Evolutionary conservation across 2,329 filamentous ascomycete genomes (phyloP), one percentile per base, ranked within the genome.

Genomic region (Penicillium fuscoglaucum): DNA sequence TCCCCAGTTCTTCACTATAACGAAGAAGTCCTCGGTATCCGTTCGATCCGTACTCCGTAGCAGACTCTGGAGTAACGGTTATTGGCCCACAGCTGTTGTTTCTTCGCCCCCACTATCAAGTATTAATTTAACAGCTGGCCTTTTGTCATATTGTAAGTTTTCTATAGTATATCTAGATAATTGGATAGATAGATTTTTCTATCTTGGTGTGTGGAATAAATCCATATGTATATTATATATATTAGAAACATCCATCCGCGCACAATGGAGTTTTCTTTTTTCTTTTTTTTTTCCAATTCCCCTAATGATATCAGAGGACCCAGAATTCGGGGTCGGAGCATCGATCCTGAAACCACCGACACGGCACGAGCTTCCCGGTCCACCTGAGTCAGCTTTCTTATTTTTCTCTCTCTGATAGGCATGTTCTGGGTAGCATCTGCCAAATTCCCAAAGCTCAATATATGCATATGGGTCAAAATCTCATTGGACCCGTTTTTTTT

Each of bases 321-420:
- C 47, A 56, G 40, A 21, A 26, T 35, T 56, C 9, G 55, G 43
- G 43, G 49, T 67, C 69, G 67, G 66, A 64, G 60, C 59, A 66
- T 67, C 58, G 51, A 63, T 61, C 63, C 66, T 72, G 70, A 70
- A 71, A 70, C 69, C 59, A 62, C 62, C 61, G 57, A 66, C 60
- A 62, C 64, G 64, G 63, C 65, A 62, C 66, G 65, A 58, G 61
- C 63, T 60, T 54, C 19, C 59, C 58, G 56, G 54, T 63, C 66
- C 64, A 66, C 62, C 55, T 59, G 57, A 64, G 46, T 61, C 60
- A 61, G 55, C 50, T 33, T 37, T 41, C 24, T 52, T 50, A 28
- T 31, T 37, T 45, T 37, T 39, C 6, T 12, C 15, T n/a, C 15
- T n/a, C 9, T n/a, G 21, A 31, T 31, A 15, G n/a, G 12, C 17